Conservation (phyloP, 768 basidiomycete genomes). For the Austroboletus festivus region DNA sequence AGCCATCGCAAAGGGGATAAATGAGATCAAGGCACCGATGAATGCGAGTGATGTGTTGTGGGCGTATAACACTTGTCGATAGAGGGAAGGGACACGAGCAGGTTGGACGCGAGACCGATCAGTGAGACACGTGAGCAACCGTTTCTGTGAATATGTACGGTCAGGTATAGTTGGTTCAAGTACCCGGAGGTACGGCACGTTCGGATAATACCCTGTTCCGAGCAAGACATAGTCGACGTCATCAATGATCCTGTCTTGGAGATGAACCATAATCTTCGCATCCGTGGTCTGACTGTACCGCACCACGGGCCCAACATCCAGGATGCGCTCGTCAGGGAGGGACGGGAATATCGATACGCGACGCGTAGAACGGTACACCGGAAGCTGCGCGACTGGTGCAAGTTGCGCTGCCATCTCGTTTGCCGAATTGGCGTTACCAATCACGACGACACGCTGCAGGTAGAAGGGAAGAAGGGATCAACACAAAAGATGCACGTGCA, state of each 20-base stretch:
- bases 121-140: slow-evolving; percentile 28
- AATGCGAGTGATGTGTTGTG: slow-evolving; percentile 46
- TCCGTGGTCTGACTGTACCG: slow-evolving; percentile 26
- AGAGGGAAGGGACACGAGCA: slow-evolving; percentile 41
- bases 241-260: slow-evolving; percentile 36
- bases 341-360: slow-evolving; percentile 40
- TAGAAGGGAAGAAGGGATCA: background rate
- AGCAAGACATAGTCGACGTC: slow-evolving; percentile 43
- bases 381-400: slow-evolving; percentile 34
- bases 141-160: background rate
- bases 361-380: slow-evolving; percentile 47
- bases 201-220: slow-evolving; percentile 46
- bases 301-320: slow-evolving; percentile 40
- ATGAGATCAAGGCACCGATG: slow-evolving; percentile 40
- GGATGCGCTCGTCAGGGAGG: slow-evolving; percentile 42
- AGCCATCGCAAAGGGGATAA: slow-evolving; percentile 47
- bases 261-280: slow-evolving; percentile 33
- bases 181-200: slow-evolving; percentile 41
- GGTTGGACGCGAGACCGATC: slow-evolving; percentile 25
- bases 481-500: background rate
- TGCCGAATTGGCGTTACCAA: slow-evolving; percentile 51
- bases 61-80: slow-evolving; percentile 46
- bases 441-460: slow-evolving; percentile 41
- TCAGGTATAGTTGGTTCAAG: background rate
- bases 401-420: slow-evolving; percentile 53